Evolutionary conservation across 2,329 filamentous ascomycete genomes (phyloP).

Genomic region (Huntiella decipiens): DNA sequence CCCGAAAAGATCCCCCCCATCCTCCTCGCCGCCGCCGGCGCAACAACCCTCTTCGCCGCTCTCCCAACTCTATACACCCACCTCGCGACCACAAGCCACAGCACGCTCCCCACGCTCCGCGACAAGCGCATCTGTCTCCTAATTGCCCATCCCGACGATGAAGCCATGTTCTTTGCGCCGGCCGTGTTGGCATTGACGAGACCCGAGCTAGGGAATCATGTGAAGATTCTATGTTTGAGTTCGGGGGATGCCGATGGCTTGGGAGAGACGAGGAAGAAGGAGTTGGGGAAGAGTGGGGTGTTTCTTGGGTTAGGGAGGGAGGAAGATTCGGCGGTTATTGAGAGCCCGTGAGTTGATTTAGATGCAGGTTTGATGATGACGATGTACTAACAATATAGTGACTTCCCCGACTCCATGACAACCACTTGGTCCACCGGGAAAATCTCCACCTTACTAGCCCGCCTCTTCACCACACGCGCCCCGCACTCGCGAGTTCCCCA

Average conservation of each 20-base stretch:
- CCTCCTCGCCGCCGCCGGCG: constrained; percentile 15
- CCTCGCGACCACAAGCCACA: constrained; percentile 26
- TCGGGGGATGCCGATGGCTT: constrained; percentile 77
- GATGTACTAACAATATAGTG: constrained; percentile 17
- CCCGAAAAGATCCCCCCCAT: constrained; percentile 5
- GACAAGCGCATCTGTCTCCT: constrained; percentile 81
- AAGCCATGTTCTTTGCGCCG: constrained; percentile 98
- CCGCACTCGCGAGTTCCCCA: constrained; percentile 21
- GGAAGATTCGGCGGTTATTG: constrained; percentile 71
- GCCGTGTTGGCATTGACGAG: constrained; percentile 68
- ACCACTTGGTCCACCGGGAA: constrained; percentile 52
- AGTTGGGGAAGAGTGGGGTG: constrained; percentile 64
- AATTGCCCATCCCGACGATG: constrained; percentile 94
- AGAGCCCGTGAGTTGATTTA: constrained; percentile 40
- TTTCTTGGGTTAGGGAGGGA: constrained; percentile 54
- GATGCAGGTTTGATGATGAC: neutral
- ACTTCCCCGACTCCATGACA: constrained; percentile 84
- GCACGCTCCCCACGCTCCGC: constrained; percentile 44
- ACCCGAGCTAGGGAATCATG: constrained; percentile 65
- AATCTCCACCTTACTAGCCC: constrained; percentile 50
- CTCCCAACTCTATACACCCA: constrained; percentile 34
- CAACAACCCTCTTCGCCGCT: constrained; percentile 18
- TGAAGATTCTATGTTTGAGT: constrained; percentile 86
- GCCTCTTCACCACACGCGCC: constrained; percentile 50
- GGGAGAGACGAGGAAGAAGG: constrained; percentile 62